Conservation (phyloP, 2,329 filamentous ascomycete genomes). For the Botrytis pseudocinerea region DNA sequence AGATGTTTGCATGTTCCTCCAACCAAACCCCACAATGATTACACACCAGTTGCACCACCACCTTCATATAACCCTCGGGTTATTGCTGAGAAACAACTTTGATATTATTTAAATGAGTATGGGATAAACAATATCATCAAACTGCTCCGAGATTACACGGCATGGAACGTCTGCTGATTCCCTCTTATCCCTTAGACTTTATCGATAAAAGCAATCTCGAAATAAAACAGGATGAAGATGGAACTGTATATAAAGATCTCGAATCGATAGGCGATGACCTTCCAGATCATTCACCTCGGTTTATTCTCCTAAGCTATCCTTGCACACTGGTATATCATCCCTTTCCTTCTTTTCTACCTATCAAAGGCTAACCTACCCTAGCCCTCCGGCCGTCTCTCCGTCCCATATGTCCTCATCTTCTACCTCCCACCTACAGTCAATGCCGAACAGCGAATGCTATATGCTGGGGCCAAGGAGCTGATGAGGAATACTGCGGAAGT, state of each 20-base stretch:
- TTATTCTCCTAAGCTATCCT: conserved; percentile 87
- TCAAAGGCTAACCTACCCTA: conserved; percentile 42
- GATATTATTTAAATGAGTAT: conserved; percentile 30
- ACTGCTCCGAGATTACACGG: background rate
- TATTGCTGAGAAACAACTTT: conserved; percentile 22
- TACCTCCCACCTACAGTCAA: conserved; percentile 94
- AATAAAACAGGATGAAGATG: conserved; percentile 79
- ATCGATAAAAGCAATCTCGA: conserved; percentile 91
- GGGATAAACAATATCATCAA: background rate
- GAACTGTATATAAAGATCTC: conserved; percentile 76
- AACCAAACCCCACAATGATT: conserved; percentile 6
- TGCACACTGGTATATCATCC: conserved; percentile 69
- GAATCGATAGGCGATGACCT: conserved; percentile 83
- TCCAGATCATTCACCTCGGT: conserved; percentile 88
- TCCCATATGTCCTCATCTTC: conserved; percentile 93
- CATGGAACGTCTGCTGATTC: background rate
- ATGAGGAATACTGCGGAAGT: conserved; percentile 93
- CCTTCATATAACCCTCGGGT: conserved; percentile 1
- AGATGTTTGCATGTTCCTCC: background rate
- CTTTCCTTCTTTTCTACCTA: background rate
- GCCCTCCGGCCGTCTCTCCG: conserved; percentile 79
- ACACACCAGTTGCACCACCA: conserved; percentile 5
- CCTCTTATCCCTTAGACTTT: conserved; percentile 58
- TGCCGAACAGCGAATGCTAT: conserved; percentile 83
- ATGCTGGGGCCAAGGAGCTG: conserved; percentile 92